Conservation (phyloP, 2,329 filamentous ascomycete genomes). For the Talaromyces pinophilus region DNA sequence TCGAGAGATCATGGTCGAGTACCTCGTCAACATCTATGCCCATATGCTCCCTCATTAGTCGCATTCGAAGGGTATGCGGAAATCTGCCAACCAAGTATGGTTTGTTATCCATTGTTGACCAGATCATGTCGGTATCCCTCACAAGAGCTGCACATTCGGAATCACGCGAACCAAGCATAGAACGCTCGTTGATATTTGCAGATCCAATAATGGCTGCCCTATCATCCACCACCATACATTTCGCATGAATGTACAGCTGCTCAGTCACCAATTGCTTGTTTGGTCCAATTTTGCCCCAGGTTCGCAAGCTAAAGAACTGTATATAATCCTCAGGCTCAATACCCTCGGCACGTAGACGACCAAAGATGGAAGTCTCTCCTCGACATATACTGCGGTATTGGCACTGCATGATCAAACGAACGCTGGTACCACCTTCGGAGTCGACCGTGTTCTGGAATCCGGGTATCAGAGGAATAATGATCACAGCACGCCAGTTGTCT, state of each 20-base stretch:
- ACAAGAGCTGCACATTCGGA: constrained; percentile 90
- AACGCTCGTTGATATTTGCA: constrained; percentile 97
- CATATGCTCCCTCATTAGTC: constrained; percentile 93
- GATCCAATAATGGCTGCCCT: constrained; percentile 91
- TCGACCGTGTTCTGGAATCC: constrained; percentile 97
- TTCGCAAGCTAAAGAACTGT: constrained; percentile 85
- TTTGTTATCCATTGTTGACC: constrained; percentile 85
- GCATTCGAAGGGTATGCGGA: constrained; percentile 86
- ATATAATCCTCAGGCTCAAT: constrained; percentile 96
- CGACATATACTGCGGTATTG: constrained; percentile 96
- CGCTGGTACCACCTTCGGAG: constrained; percentile 88
- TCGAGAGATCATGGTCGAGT: constrained; percentile 72
- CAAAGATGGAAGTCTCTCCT: constrained; percentile 89
- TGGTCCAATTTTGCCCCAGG: constrained; percentile 88
- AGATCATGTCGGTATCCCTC: constrained; percentile 88
- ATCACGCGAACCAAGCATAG: constrained; percentile 87
- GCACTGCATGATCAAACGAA: constrained; percentile 93
- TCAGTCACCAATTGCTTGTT: constrained; percentile 85
- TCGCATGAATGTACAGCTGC: constrained; percentile 97
- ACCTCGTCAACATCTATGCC: constrained; percentile 94
- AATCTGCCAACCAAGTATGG: constrained; percentile 90
- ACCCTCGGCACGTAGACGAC: constrained; percentile 71
- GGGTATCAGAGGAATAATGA: constrained; percentile 94
- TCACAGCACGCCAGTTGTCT: constrained; percentile 86
- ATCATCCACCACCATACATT: constrained; percentile 94